Base-by-base conservation (phyloP, 2,329 filamentous ascomycete species). In the Alternaria hordeiaustralica region DNA sequence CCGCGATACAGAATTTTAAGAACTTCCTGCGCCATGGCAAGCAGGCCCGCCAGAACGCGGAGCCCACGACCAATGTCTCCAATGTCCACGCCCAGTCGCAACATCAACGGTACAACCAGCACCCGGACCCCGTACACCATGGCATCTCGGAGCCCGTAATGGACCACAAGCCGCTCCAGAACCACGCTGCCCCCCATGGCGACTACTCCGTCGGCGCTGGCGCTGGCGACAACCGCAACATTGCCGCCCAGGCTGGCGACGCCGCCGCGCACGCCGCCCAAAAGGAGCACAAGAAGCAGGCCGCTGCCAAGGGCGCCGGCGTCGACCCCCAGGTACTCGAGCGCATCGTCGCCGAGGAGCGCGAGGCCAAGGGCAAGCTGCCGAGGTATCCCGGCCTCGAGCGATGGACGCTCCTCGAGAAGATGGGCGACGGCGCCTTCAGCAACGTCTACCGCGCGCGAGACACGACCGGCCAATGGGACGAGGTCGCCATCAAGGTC, bases 341-440 rank as follows among this genome's bases (percentile, higher is more conserved):
- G 78, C 90, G 92, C 74, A 90, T 98, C 44, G 89, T 99, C 2
- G 93, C 93, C 60, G 96, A 98, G 78, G 96, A 98, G 84, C 93
- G 94, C 64, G 92, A 92, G 75, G 93, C 85, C 81, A 92, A 90
- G 79, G 89, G 89, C 77, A 97, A 94, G 80, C 90, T 98, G 76
- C 95, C 96, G 44, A 87, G 85, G 71, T 97, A 97, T 75, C 92
- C 93, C 1, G 93, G 93, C 41, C 84, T 97, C 43, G 93, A 97
- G 73, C 85, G 94, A 75, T 99, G 92, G 90, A 88, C 91, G 58
- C 84, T 97, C 33, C 63, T 96, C 56, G 94, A 97, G 82, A 98
- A 98, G 87, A 99, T 99, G 95, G 96, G 96, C 69, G 96, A 98
- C 72, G 96, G 96, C 65, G 96, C 96, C 64, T 99, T 99, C 86